These are phyloP conservation scores for Fusarium virguliforme DNA, from an alignment of 2,329 filamentous ascomycete species.

Conservation along the genomic window DNA sequence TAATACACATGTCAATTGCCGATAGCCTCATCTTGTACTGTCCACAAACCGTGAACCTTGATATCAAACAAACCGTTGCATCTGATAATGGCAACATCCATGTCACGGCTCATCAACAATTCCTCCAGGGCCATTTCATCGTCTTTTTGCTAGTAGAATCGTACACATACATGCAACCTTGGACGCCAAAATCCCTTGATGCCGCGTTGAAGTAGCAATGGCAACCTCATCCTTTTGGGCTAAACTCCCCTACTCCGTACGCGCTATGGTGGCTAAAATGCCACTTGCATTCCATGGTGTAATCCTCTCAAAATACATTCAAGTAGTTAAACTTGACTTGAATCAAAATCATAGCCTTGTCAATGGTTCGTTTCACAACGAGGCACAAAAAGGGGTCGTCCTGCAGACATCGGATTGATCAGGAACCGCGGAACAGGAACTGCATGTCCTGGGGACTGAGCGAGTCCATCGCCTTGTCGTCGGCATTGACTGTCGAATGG, in stretches of 20 bases:
- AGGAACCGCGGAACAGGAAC: conserved; percentile 88
- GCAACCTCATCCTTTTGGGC: background rate
- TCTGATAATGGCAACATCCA: background rate
- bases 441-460: conserved; percentile 93
- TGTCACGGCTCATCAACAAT: background rate
- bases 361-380: background rate
- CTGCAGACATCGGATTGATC: conserved; percentile 29
- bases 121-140: background rate
- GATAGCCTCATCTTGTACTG: background rate
- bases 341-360: background rate
- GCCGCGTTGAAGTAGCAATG: conserved; percentile 1
- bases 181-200: conserved; percentile 9
- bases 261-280: conserved; percentile 10
- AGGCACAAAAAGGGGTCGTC: background rate
- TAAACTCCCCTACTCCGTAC: conserved; percentile 29
- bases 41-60: background rate
- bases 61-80: background rate
- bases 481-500: conserved; percentile 94
- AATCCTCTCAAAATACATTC: background rate
- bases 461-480: conserved; percentile 91
- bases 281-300: conserved; percentile 24
- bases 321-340: background rate
- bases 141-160: conserved; percentile 11
- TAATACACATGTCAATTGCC: conserved; percentile 12
- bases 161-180: background rate